Evolutionary conservation across 2,329 filamentous ascomycete species (phyloP).

Genomic region (Aspergillus ochraceus): DNA sequence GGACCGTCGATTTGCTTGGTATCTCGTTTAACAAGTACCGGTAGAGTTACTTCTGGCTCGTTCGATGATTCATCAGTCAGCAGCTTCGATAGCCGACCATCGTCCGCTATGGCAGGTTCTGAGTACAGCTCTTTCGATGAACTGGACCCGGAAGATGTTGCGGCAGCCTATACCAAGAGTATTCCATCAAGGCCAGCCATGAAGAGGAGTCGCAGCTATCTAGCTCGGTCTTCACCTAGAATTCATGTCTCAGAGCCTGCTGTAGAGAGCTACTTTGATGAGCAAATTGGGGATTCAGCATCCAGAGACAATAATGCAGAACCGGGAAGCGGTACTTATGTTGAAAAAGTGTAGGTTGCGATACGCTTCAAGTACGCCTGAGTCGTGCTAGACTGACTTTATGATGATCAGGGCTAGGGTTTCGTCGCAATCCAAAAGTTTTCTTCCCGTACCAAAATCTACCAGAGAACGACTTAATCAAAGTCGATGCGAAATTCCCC

Average conservation of each 20-base stretch:
- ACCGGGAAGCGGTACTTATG: too few relatives aligned
- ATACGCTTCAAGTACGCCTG: neutral
- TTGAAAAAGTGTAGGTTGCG: too few relatives aligned
- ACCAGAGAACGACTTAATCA: conserved; percentile 25
- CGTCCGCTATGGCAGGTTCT: conserved; percentile 15
- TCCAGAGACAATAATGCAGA: neutral
- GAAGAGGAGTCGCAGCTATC: conserved; percentile 25
- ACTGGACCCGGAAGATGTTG: neutral
- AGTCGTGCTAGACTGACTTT: neutral
- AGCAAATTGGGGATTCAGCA: conserved; percentile 6
- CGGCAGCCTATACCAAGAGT: conserved; percentile 1
- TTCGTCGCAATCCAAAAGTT: conserved; percentile 20
- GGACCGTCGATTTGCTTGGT: conserved; percentile 58
- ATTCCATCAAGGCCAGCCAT: conserved; percentile 20
- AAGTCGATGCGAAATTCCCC: conserved; percentile 24
- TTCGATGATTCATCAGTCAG: conserved; percentile 32
- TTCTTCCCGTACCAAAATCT: conserved; percentile 25
- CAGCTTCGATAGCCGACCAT: conserved; percentile 30
- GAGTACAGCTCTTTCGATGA: neutral
- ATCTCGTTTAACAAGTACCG: conserved; percentile 48
- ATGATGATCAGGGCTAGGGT: conserved; percentile 6
- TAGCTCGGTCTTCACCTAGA: conserved; percentile 22
- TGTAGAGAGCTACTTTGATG: conserved; percentile 21
- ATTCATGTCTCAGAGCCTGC: conserved; percentile 32
- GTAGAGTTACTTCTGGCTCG: conserved; percentile 21